Base-by-base conservation (phyloP, 1,284 basidiomycete genomes). In the Termitomyces sp. region DNA sequence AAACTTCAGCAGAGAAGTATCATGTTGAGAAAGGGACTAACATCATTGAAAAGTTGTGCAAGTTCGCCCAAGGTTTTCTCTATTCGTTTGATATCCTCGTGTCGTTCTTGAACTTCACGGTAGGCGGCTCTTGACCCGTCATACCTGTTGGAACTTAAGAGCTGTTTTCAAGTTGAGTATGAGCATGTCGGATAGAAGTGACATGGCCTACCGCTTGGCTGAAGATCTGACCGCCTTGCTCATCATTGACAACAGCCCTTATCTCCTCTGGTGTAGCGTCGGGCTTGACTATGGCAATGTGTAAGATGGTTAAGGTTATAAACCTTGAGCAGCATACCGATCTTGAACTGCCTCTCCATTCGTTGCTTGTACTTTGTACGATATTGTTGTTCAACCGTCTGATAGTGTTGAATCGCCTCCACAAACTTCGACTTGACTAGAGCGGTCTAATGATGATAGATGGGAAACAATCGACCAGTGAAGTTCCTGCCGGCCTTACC, bases 301-400 rank as follows among this genome's bases (percentile, higher is more conserved):
- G 54, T 50, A 10, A 30, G 34, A 50, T 26, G 5, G 6, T 24
- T 6, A 21, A 6, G 17, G 8, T 5, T 8, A 7, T 24, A 2
- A 24, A 13, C 17, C 1, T 15, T 38, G 48, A 28, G 30, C 33
- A 26, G 73, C 80, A 8, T 53, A 88, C 89, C 89, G 63, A 99
- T 99, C 74, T 88, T 93, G 78, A 90, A 96, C 74, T 99, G 97
- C 60, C 97, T 83, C 75, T 96, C 95, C 77, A 96, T 86, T 44
- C 94, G 81, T 69, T 95, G 92, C 73, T 93, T 93, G 73, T 97
- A 94, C 76, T 92, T 95, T 62, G 88, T 81, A 56, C 96, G 86
- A 70, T 91, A 93, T 67, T 92, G 87, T 71, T 94, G 90, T 74
- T 99, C 97, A 24, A 97, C 92, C 40, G 84, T 83, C 73, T 98